Evolutionary conservation across 306 rosid genomes (phyloP).

Genomic region (Lotus japonicus): DNA sequence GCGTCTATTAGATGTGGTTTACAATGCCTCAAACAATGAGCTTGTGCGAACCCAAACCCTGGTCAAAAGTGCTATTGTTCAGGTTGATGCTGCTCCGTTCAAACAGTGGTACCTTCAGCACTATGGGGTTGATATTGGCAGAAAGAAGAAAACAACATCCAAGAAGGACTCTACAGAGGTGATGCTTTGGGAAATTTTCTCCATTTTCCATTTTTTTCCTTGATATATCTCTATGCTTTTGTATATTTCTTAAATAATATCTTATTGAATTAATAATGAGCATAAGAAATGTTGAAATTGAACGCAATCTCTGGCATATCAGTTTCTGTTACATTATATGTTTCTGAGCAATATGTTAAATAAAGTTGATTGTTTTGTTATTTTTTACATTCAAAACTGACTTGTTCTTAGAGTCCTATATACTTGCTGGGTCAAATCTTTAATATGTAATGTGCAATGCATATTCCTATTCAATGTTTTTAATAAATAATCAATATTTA

Average conservation of each 20-base stretch:
- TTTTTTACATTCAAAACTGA: not conserved
- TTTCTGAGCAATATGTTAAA: not conserved
- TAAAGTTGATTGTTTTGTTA: too few relatives aligned
- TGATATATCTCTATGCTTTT: not conserved
- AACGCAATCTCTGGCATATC: not conserved
- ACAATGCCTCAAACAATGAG: conserved; percentile 56
- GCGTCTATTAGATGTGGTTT: conserved; percentile 47
- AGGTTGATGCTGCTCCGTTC: conserved; percentile 57
- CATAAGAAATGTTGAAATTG: not conserved
- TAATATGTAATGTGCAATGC: not conserved
- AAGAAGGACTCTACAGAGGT: conserved; percentile 46
- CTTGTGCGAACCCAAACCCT: conserved; percentile 54
- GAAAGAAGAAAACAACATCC: conserved; percentile 39
- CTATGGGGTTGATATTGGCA: conserved; percentile 50
- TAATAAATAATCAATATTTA: not conserved
- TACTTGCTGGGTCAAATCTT: not conserved
- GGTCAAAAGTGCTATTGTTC: conserved; percentile 51
- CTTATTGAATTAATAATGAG: not conserved
- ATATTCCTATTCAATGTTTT: not conserved
- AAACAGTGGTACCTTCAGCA: conserved; percentile 65
- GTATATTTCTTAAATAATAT: too few relatives aligned
- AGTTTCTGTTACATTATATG: not conserved
- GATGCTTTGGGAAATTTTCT: not conserved
- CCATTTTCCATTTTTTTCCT: not conserved
- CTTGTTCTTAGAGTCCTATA: too few relatives aligned